phyloP scores from a whole-genome alignment of 129 eudicot genomes.

The Tagetes patula region DNA sequence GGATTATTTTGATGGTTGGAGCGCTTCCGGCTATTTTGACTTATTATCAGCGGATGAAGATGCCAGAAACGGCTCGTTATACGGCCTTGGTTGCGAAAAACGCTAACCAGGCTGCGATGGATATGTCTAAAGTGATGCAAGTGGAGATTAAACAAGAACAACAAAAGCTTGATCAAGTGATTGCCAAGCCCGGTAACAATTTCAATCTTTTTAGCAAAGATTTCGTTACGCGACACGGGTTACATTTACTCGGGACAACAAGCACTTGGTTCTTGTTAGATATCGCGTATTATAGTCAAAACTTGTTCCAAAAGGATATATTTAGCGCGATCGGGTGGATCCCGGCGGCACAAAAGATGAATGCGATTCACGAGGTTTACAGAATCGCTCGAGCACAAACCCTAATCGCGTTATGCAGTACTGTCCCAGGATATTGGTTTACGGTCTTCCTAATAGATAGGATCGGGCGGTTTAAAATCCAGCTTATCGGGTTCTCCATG shows the following conservation, averaged over 20 bases:
- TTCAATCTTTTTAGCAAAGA: conserved; percentile 47
- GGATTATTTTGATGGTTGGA: conserved; percentile 50
- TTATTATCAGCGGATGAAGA: conserved; percentile 53
- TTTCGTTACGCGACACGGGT: conserved; percentile 42
- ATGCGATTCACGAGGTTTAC: conserved; percentile 44
- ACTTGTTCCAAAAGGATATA: conserved; percentile 52
- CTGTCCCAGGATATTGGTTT: conserved; percentile 58
- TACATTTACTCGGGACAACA: conserved; percentile 53
- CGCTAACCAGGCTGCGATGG: conserved; percentile 38
- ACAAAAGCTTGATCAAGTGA: conserved; percentile 16
- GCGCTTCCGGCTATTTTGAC: conserved; percentile 45
- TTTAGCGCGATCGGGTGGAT: conserved; percentile 58
- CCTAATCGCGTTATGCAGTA: conserved; percentile 48
- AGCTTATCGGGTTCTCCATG: conserved; percentile 47
- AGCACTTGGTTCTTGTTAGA: conserved; percentile 55
- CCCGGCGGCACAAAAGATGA: conserved; percentile 49
- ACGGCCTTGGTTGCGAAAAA: conserved; percentile 51
- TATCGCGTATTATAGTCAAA: conserved; percentile 54
- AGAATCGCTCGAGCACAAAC: conserved; percentile 52
- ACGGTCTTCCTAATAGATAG: conserved; percentile 44
- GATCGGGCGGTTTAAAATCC: conserved; percentile 48
- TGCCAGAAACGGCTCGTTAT: conserved; percentile 60
- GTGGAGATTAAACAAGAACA: conserved; percentile 38
- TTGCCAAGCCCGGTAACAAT: neutral
- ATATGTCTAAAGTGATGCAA: conserved; percentile 54